phyloP scores from a whole-genome alignment of 805 yeast species.

The Candida ipomoeae region DNA sequence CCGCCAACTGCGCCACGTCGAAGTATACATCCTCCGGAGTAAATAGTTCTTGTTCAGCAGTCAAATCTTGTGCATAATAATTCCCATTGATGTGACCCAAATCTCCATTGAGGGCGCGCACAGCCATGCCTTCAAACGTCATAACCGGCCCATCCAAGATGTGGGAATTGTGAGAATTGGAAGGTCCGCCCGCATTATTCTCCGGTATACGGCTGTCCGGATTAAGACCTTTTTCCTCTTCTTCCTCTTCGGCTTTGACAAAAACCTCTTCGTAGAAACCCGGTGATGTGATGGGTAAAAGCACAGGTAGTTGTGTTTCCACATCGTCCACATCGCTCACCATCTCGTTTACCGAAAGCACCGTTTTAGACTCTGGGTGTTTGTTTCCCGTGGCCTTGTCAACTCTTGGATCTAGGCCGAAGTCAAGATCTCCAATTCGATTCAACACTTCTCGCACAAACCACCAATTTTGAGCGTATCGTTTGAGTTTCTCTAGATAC shows the following conservation, averaged over 20 bases:
- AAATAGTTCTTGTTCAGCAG: neutral
- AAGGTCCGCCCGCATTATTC: neutral
- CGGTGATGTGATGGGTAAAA: slow-evolving; percentile 16
- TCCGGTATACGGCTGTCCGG: neutral
- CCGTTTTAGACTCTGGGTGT: neutral
- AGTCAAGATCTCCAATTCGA: slow-evolving; percentile 7
- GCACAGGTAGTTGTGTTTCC: slow-evolving; percentile 13
- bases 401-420: neutral
- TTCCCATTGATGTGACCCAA: neutral
- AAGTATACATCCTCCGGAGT: slow-evolving; percentile 12
- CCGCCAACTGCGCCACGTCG: slow-evolving; percentile 17
- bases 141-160: slow-evolving; percentile 2
- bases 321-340: slow-evolving; percentile 12
- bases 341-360: slow-evolving; percentile 11
- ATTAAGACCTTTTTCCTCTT: neutral
- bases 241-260: slow-evolving; percentile 10
- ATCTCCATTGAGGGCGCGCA: slow-evolving; percentile 3
- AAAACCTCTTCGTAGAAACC: slow-evolving; percentile 18
- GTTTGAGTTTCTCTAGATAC: slow-evolving; percentile 9
- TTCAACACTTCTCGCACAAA: slow-evolving; percentile 14
- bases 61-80: neutral
- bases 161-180: neutral
- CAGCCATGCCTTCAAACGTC: slow-evolving; percentile 5
- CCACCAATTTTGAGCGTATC: slow-evolving; percentile 17
- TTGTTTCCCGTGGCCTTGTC: neutral